Evolutionary conservation across 2,329 filamentous ascomycete species (phyloP).

Genomic region (Trichophyton equinum): DNA sequence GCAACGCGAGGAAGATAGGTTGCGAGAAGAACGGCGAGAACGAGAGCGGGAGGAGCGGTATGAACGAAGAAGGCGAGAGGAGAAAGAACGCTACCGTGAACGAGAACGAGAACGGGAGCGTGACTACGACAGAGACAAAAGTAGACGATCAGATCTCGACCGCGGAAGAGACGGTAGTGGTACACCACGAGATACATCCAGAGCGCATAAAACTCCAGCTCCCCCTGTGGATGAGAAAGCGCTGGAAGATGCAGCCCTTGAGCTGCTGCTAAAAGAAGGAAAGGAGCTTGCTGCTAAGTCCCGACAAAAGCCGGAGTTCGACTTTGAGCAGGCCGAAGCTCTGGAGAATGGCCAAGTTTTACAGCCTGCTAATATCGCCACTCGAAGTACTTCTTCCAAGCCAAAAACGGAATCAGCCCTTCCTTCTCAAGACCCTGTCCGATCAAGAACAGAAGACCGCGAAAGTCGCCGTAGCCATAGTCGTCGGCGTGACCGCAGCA

Average conservation of each 20-base stretch:
- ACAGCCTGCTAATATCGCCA: not conserved
- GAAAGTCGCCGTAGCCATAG: constrained; percentile 7
- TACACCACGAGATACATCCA: not conserved
- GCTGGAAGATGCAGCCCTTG: constrained; percentile 43
- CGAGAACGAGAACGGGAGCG: constrained; percentile 25
- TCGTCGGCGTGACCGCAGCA: constrained; percentile 18
- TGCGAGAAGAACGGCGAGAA: constrained; percentile 41
- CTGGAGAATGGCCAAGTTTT: constrained; percentile 19
- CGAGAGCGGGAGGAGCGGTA: constrained; percentile 38
- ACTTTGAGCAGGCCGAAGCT: constrained; percentile 36
- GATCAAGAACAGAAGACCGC: constrained; percentile 2
- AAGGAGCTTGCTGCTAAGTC: constrained; percentile 43
- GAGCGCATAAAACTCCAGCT: not conserved
- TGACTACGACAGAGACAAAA: constrained; percentile 17
- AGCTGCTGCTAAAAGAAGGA: constrained; percentile 43
- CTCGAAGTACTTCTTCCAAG: constrained; percentile 1
- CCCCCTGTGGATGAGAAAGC: constrained; percentile 40
- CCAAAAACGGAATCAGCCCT: constrained; percentile 5
- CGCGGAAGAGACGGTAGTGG: not conserved
- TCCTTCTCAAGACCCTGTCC: not conserved
- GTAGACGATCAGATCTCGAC: constrained; percentile 14
- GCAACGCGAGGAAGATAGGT: constrained; percentile 41
- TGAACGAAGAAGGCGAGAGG: constrained; percentile 32
- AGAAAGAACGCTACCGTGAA: constrained; percentile 35
- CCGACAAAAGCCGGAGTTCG: constrained; percentile 39